Evolutionary conservation across 306 rosid genomes (phyloP).

Genomic region (Prinsepia uniflora): DNA sequence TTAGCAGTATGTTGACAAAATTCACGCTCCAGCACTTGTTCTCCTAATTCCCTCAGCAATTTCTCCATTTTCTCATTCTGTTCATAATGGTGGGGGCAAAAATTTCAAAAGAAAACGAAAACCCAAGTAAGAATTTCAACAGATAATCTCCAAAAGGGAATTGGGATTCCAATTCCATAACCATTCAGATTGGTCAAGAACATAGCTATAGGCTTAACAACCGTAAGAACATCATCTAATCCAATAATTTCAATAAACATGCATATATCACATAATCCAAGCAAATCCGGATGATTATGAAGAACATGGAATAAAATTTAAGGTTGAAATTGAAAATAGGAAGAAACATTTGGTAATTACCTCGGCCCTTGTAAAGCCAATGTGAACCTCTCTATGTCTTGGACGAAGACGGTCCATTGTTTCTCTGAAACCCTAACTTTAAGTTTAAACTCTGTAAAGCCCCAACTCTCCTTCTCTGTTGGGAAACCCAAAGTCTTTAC

Average conservation of each 20-base stretch:
- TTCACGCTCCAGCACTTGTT: slow-evolving; percentile 36
- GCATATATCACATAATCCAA: background rate
- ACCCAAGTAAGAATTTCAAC: background rate
- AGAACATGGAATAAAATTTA: background rate
- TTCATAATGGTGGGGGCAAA: slow-evolving; percentile 8
- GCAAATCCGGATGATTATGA: background rate
- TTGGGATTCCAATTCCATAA: background rate
- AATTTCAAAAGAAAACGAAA: background rate
- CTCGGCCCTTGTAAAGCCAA: slow-evolving; percentile 80
- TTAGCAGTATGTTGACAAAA: slow-evolving; percentile 54
- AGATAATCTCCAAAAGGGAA: background rate
- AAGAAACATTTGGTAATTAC: slow-evolving; percentile 28
- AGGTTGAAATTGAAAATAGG: background rate
- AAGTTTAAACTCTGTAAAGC: background rate
- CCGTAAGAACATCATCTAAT: background rate
- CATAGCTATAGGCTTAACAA: too few species aligned
- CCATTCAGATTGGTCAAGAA: too few species aligned
- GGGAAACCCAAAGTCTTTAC: slow-evolving; percentile 7
- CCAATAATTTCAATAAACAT: background rate
- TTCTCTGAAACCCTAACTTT: slow-evolving; percentile 13
- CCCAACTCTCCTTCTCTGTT: background rate
- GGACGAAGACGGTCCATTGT: slow-evolving; percentile 91
- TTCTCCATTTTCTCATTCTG: slow-evolving; percentile 83
- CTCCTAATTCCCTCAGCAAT: slow-evolving; percentile 42
- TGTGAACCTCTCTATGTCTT: slow-evolving; percentile 47